These are phyloP conservation scores for Pestalotiopsis fici DNA, from an alignment of 2,329 filamentous ascomycete species.

Conservation along the genomic window DNA sequence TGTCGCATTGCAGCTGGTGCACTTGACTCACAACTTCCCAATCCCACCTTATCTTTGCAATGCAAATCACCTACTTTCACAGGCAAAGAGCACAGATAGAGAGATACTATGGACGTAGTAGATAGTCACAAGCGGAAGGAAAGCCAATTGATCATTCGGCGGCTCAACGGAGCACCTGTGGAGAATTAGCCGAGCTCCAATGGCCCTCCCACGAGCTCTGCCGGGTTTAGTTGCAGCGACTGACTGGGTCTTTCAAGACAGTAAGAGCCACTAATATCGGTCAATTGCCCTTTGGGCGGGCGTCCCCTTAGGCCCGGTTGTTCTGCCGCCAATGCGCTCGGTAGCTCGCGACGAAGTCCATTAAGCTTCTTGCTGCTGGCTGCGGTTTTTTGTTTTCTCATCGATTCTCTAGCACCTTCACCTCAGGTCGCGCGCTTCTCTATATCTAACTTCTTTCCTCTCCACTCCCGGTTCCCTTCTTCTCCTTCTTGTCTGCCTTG, in stretches of 20 bases:
- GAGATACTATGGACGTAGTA: not conserved
- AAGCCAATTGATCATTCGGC: slow-evolving; percentile 9
- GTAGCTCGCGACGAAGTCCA: not conserved
- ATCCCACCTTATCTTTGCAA: not conserved
- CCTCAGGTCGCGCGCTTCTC: slow-evolving; percentile 13
- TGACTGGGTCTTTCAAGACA: not conserved
- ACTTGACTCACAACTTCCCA: not conserved
- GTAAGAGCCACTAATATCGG: not conserved
- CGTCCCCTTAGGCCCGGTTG: not conserved
- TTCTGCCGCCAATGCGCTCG: not conserved
- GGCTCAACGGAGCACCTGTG: slow-evolving; percentile 18
- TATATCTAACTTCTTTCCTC: slow-evolving; percentile 12
- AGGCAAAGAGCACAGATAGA: not conserved
- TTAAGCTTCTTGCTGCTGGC: not conserved
- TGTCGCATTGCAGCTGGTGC: not conserved
- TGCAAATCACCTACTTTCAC: not conserved
- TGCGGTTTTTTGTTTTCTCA: not conserved
- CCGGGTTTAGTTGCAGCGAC: not conserved
- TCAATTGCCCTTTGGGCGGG: not conserved
- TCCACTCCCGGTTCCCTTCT: slow-evolving; percentile 20
- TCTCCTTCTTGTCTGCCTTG: slow-evolving; percentile 20
- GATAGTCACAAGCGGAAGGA: too few relatives aligned
- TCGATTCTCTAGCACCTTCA: slow-evolving; percentile 9
- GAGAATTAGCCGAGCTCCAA: slow-evolving; percentile 21
- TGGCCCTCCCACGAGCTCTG: slow-evolving; percentile 2